Evolutionary conservation across 2,329 filamentous ascomycete species (phyloP), one percentile per base, ranked within the genome.

Genomic region (Alternaria arbusti): DNA sequence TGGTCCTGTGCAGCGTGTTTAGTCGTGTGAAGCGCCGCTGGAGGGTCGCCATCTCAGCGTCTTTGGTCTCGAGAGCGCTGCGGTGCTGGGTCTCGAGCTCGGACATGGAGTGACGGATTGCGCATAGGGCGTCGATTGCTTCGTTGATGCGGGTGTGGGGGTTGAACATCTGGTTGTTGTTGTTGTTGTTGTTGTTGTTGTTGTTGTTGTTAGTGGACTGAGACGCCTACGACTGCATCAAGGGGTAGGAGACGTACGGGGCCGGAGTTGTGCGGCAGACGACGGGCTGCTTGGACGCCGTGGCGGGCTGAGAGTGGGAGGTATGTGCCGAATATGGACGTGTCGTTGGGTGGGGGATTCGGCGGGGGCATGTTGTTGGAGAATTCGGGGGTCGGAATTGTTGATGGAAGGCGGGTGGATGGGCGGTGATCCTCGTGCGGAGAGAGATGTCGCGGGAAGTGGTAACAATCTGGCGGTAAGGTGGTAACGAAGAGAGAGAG

Each of bases 1-100:
- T 13, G 0, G 3, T 3, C 0, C 20, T 0, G 0, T 45, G 43
- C 11, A 22, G 3, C 2, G 43, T 20, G 17, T 50, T 26, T 0
- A 50, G 26, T 1, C 2, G 0, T 0, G 1, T 20, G 11, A 45
- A 45, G 1, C 11, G 5, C 20, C 22, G 43, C 20, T 13, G 17
- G 0, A 45, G 43, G 3, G 5, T 22, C 5, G 43, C 43, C 3
- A 20, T 20, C 0, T 20, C 3, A 3, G 11, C 11, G 17, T 45
- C 43, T 0, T 45, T 45, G 17, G 6, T 1, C 6, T 45, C 43
- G 43, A 45, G 17, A 3, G 5, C 43, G 17, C 3, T 17, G 43
- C 43, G 43, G 43, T 45, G 43, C 0, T 45, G 0, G 10, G 10
- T 22, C 12, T 45, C 43, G 43, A 45, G 36, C 9, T 40, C 36